A percentile compares a stretch with the other conserved stretches of the same genome.
phyloP scores from a whole-genome alignment of 768 basidiomycete genomes.

The Boletus tylopilopsis region DNA sequence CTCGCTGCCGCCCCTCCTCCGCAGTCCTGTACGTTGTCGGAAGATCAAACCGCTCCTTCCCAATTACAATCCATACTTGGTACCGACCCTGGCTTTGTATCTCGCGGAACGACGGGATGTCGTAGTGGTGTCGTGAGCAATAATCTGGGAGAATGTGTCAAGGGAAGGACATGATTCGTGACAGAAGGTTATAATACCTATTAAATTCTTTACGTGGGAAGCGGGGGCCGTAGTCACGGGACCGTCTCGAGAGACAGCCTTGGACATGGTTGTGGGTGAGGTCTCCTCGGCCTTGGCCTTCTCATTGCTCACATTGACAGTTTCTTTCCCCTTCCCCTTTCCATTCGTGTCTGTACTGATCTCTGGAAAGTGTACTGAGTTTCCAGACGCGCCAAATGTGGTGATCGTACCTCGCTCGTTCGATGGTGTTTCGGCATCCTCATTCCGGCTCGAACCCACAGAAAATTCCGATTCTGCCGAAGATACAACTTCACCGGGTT shows the following conservation, averaged over 20 bases:
- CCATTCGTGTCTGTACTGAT: neutral
- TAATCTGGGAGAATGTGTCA: slow-evolving; percentile 14
- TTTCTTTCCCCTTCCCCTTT: neutral
- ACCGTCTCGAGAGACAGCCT: slow-evolving; percentile 1
- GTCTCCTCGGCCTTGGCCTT: slow-evolving; percentile 14
- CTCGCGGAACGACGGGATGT: slow-evolving; percentile 35
- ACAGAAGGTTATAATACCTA: slow-evolving; percentile 3
- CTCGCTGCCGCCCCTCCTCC: slow-evolving; percentile 39
- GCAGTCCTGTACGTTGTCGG: slow-evolving; percentile 36
- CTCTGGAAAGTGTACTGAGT: neutral
- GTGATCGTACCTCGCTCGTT: slow-evolving; percentile 11
- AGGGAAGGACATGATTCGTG: neutral
- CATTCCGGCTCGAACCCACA: slow-evolving; percentile 20
- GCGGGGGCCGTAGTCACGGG: neutral
- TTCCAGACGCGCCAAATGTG: no score
- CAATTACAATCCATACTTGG: slow-evolving; percentile 47
- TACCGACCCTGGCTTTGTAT: slow-evolving; percentile 21
- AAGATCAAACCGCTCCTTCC: slow-evolving; percentile 42
- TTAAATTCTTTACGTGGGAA: slow-evolving; percentile 17
- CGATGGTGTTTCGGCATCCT: slow-evolving; percentile 6
- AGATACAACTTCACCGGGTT: slow-evolving; percentile 27
- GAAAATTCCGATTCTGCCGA: slow-evolving; percentile 24
- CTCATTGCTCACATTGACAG: neutral
- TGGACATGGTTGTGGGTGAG: neutral
- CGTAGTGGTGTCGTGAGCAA: slow-evolving; percentile 12